Evolutionary conservation across 2,329 filamentous ascomycete species (phyloP).

Genomic region (Cryphonectria japonica): DNA sequence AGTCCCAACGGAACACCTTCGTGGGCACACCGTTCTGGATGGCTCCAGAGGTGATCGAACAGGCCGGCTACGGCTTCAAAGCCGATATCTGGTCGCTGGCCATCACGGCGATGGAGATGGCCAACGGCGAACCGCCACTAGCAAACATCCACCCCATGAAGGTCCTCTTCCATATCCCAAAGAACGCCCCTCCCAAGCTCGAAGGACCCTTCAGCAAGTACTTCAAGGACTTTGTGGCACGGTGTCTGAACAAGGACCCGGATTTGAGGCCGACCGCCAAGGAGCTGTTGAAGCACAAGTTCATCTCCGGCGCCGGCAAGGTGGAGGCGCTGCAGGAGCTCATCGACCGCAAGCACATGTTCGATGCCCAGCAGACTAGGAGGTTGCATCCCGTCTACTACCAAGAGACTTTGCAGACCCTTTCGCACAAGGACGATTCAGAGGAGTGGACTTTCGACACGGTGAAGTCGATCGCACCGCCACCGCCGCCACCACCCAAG

Average conservation of each 20-base stretch:
- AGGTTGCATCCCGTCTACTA: slow-evolving; percentile 81
- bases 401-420: slow-evolving; percentile 82
- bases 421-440: slow-evolving; percentile 68
- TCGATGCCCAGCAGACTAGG: slow-evolving; percentile 73
- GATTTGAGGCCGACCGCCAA: slow-evolving; percentile 83
- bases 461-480: slow-evolving; percentile 70
- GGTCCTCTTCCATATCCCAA: slow-evolving; percentile 88
- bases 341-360: slow-evolving; percentile 80
- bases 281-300: slow-evolving; percentile 85
- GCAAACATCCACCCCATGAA: slow-evolving; percentile 91
- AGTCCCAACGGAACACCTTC: slow-evolving; percentile 95
- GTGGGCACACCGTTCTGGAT: slow-evolving; percentile 98
- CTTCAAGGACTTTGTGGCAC: slow-evolving; percentile 91
- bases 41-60: slow-evolving; percentile 92
- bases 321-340: slow-evolving; percentile 87
- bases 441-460: slow-evolving; percentile 94
- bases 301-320: slow-evolving; percentile 85
- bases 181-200: slow-evolving; percentile 80
- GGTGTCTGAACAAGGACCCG: slow-evolving; percentile 91
- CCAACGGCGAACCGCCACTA: slow-evolving; percentile 85
- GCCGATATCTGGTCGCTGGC: slow-evolving; percentile 93
- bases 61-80: slow-evolving; percentile 82
- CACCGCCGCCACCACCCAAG: slow-evolving; percentile 33
- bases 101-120: slow-evolving; percentile 89
- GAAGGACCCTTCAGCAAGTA: slow-evolving; percentile 87